Evolutionary conservation across 2,329 filamentous ascomycete species (phyloP).

Genomic region (Epichloe amarillans): DNA sequence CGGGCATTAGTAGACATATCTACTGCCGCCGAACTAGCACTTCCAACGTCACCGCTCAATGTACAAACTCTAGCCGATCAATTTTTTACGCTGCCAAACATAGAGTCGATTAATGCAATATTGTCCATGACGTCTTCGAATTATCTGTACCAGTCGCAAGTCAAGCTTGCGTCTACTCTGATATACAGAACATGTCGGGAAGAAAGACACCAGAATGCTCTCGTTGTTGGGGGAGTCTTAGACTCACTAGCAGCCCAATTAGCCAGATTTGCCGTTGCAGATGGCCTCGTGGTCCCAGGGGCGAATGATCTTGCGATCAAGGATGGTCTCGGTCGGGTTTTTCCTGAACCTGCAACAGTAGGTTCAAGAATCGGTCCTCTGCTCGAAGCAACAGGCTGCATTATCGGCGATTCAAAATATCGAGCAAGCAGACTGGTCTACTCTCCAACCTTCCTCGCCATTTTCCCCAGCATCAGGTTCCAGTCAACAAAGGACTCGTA

Average conservation of each 20-base stretch:
- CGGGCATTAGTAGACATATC: conserved; percentile 60
- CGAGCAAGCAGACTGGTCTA: conserved; percentile 59
- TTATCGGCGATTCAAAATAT: conserved; percentile 68
- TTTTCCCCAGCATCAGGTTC: conserved; percentile 50
- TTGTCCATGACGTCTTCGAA: conserved; percentile 43
- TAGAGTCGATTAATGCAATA: conserved; percentile 52
- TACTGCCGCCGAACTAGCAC: conserved; percentile 46
- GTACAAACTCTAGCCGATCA: conserved; percentile 42
- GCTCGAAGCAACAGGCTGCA: conserved; percentile 61
- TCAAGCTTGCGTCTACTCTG: conserved; percentile 43
- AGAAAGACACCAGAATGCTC: conserved; percentile 54
- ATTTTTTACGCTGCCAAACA: conserved; percentile 53
- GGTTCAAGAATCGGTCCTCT: conserved; percentile 52
- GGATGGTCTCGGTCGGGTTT: conserved; percentile 40
- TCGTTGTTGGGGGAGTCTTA: conserved; percentile 60
- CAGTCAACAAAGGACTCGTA: conserved; percentile 32
- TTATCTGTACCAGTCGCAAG: conserved; percentile 44
- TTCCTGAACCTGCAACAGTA: conserved; percentile 48
- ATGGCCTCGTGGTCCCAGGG: conserved; percentile 55
- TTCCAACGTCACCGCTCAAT: conserved; percentile 34
- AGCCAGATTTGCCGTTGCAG: conserved; percentile 53
- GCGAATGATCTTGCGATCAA: conserved; percentile 41
- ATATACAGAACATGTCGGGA: conserved; percentile 50
- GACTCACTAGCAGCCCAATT: conserved; percentile 66
- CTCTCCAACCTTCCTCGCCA: conserved; percentile 54